Evolutionary conservation across 257 asterid genomes (phyloP).

Genomic region (Catharanthus roseus): DNA sequence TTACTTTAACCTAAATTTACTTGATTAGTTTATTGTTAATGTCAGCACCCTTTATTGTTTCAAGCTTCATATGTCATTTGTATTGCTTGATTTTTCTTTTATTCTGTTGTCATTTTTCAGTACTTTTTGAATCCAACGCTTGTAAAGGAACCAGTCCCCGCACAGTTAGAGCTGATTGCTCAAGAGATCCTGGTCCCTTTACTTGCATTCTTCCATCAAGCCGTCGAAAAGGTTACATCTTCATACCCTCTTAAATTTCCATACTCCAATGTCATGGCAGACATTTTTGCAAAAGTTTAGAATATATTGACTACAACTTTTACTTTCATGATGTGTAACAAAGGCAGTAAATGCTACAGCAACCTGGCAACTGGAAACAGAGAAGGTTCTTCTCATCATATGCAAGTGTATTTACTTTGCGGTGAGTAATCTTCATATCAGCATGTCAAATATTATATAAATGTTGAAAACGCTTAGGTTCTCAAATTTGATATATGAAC

Average conservation of each 20-base stretch:
- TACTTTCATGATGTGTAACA: constrained; percentile 6
- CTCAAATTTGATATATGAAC: background rate
- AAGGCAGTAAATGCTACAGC: constrained; percentile 20
- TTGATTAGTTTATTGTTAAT: too few relatives aligned
- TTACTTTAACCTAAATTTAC: too few relatives aligned
- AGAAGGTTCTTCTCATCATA: constrained; percentile 24
- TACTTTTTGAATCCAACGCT: constrained; percentile 37
- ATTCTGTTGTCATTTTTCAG: constrained; percentile 22
- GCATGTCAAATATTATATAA: background rate
- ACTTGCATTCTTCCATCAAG: constrained; percentile 30
- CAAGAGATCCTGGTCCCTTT: constrained; percentile 40
- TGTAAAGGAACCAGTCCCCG: constrained; percentile 43
- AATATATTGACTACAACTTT: constrained; percentile 8
- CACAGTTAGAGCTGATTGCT: constrained; percentile 37
- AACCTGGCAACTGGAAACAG: constrained; percentile 21
- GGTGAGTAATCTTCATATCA: constrained; percentile 20
- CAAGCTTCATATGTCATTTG: background rate
- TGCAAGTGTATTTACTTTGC: constrained; percentile 39
- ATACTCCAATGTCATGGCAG: background rate
- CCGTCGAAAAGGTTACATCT: constrained; percentile 25
- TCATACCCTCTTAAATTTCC: background rate
- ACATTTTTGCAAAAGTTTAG: background rate
- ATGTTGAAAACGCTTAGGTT: background rate
- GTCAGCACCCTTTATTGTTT: background rate
- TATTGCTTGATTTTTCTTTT: background rate